Conservation (phyloP, 2,329 filamentous ascomycete genomes). For the Mycosphaerella arachidis region DNA sequence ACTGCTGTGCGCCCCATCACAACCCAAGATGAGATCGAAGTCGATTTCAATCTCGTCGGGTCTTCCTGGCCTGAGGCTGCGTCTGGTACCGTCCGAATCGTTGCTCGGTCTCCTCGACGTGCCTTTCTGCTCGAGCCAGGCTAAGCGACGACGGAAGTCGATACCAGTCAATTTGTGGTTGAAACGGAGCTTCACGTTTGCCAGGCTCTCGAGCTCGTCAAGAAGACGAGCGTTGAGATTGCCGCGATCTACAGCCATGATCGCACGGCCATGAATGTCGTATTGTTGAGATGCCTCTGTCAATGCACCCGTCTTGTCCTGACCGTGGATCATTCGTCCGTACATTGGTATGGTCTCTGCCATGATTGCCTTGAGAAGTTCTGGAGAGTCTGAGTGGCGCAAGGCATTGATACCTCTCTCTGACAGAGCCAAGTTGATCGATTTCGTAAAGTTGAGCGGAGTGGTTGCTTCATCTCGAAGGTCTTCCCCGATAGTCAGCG, state of each 20-base stretch:
- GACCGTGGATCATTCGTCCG: constrained; percentile 92
- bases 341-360: constrained; percentile 83
- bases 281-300: constrained; percentile 82
- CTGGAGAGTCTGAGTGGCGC: constrained; percentile 60
- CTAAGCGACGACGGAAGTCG: constrained; percentile 71
- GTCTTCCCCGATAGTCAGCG: constrained; percentile 54
- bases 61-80: constrained; percentile 20
- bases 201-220: constrained; percentile 73
- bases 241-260: constrained; percentile 80
- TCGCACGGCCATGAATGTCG: constrained; percentile 77
- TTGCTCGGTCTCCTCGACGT: constrained; percentile 18
- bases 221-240: constrained; percentile 78
- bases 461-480: constrained; percentile 76
- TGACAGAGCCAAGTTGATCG: constrained; percentile 95
- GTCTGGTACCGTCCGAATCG: constrained; percentile 15
- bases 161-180: constrained; percentile 89
- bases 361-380: constrained; percentile 69
- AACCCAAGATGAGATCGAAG: constrained; percentile 93
- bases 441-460: constrained; percentile 92
- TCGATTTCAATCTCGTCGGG: constrained; percentile 66
- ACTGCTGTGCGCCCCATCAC: constrained; percentile 90
- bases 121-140: constrained; percentile 70
- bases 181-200: constrained; percentile 90
- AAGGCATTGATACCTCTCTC: constrained; percentile 91
- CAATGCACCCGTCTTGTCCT: constrained; percentile 58